Percentiles rank a stretch among this genome's conserved stretches.
Evolutionary conservation across 202 grass and related monocot genomes (phyloP).

Genomic region (Brachypodium distachyon): DNA sequence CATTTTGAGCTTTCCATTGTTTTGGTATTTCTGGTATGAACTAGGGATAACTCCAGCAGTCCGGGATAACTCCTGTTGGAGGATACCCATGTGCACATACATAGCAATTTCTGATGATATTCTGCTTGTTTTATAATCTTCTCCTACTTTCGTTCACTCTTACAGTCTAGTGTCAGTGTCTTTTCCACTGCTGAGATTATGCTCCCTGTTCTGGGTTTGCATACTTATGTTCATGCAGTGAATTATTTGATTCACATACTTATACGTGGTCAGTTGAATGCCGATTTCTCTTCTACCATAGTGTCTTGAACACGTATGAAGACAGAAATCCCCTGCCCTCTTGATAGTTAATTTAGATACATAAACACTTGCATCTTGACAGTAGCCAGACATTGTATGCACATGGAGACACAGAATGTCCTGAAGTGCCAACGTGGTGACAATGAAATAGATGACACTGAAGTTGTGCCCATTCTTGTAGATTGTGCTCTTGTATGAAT

Average conservation of each 20-base stretch:
- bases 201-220: not conserved
- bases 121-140: constrained; percentile 8
- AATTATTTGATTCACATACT: not conserved
- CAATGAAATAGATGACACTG: not conserved
- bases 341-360: not conserved
- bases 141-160: not conserved
- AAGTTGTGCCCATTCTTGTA: constrained; percentile 3
- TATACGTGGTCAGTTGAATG: not conserved
- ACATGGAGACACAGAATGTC: not conserved
- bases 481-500: constrained; percentile 2
- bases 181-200: not conserved
- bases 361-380: not conserved
- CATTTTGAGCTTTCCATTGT: not conserved
- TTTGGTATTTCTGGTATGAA: constrained; percentile 8
- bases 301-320: not conserved
- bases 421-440: not conserved
- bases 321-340: not conserved
- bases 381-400: constrained; percentile 2
- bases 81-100: not conserved
- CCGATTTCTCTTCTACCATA: not conserved
- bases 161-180: not conserved
- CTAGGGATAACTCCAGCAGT: no score
- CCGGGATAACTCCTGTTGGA: not conserved
- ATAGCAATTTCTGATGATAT: not conserved
- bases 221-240: not conserved